A percentile compares a stretch with the other conserved stretches of the same genome.
These are phyloP conservation scores for Aspergillus sp. DNA, from an alignment of 2,329 filamentous ascomycete genomes.

Conservation along the genomic window DNA sequence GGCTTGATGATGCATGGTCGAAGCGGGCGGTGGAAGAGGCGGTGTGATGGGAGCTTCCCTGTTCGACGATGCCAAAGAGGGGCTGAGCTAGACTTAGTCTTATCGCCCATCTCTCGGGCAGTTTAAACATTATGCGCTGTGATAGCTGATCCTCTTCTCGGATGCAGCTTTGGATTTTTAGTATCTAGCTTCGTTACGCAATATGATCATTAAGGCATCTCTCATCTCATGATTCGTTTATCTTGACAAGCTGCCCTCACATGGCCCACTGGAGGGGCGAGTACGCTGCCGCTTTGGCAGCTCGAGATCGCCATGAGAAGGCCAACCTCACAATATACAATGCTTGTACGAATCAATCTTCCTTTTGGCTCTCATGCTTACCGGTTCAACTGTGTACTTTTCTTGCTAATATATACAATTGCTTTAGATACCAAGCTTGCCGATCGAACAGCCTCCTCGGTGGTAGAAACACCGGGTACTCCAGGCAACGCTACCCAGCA, in stretches of 20 bases:
- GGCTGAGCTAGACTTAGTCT: neutral
- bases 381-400: neutral
- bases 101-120: slow-evolving; percentile 9
- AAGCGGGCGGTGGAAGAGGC: slow-evolving; percentile 31
- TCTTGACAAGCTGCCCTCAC: slow-evolving; percentile 12
- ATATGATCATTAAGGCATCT: slow-evolving; percentile 14
- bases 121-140: neutral
- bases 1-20: slow-evolving; percentile 34
- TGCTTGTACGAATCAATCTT: slow-evolving; percentile 63
- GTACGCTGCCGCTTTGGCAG: slow-evolving; percentile 72
- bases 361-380: neutral
- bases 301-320: slow-evolving; percentile 68
- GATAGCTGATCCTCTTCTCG: neutral
- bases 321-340: slow-evolving; percentile 68
- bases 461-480: slow-evolving; percentile 36
- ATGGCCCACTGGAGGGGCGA: slow-evolving; percentile 78
- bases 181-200: neutral
- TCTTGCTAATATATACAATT: neutral
- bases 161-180: neutral
- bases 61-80: slow-evolving; percentile 1
- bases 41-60: slow-evolving; percentile 26
- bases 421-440: slow-evolving; percentile 62
- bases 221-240: slow-evolving; percentile 13
- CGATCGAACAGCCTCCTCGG: slow-evolving; percentile 61
- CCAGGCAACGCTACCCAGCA: slow-evolving; percentile 23